Base-by-base conservation (phyloP, 148 eudicot species). In the Fagopyrum esculentum region DNA sequence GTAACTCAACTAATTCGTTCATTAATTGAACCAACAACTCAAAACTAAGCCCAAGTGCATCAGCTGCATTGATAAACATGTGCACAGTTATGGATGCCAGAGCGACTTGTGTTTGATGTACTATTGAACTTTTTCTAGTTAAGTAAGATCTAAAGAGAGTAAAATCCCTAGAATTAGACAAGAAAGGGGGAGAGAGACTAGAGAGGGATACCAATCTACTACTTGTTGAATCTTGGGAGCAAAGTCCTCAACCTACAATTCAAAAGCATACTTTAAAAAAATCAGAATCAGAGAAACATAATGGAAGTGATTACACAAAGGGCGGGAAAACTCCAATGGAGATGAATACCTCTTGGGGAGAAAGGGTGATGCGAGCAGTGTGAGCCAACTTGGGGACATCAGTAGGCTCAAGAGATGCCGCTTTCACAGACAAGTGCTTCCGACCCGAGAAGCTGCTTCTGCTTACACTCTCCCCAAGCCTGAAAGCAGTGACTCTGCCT, bases 201-300 rank as follows among this genome's bases (percentile, higher is more conserved):
- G 76, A 50, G 48, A 55, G 29, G 40, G 2, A 45, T 86, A 90
- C 99, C 99, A 96, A 71, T 89, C 89, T 72, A 96, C 85, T 26
- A 96, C 97, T 80, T 90, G 88, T 57, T 79, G 92, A 81, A 92
- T 92, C 79, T 90, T 96, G 3, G 98, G 98, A 51, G 88, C 89
- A 82, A 92, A 96, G 78, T 96, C 93, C 73, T 90, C 90, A 69
- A 85, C 88, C 94, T 90, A 69, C 15, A 80, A 10, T 47, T 49
- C 35, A 12, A 63, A 61, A 11, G 44, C 44, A 63, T 11, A 63
- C 69, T 44, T 13, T 35, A 63, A 11, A 16, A 13, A 35, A 35
- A 63, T 60, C 66, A 74, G 49, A 35, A 11, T 26, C 16, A 73
- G 15, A 74, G 69, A 57, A 44, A 43, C 77, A n/a, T 35, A 9